Evolutionary conservation across 768 basidiomycete genomes (phyloP), one percentile per base, ranked within the genome.

Genomic region (Panellus pusillus): DNA sequence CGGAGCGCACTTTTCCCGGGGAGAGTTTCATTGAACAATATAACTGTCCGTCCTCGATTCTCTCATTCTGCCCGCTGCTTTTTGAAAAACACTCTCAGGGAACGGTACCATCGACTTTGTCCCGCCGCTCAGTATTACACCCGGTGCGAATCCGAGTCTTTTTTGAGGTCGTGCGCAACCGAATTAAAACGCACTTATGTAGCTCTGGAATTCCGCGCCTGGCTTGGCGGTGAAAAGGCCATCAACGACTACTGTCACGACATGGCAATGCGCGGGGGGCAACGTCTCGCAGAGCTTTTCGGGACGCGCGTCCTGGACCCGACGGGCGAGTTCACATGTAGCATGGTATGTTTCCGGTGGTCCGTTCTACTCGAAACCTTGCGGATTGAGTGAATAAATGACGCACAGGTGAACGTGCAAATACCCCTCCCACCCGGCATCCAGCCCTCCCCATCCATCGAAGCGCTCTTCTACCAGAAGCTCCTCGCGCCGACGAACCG

Each of bases 161-260:
- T n/a, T 6, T 6, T 24, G 24, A 6, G 24, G 24, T 24, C 24
- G 24, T 24, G 24, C 6, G 24, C 6, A 24, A 24, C 24, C 2
- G 8, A 8, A 14, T 51, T 8, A 3, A 43, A 43, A 14, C 8
- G 18, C 14, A 51, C 14, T 27, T 15, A 20, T 31, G n/a, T 51
- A 81, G 91, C 91, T 0, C 66, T 92, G 5, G 79, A 84, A 28
- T 93, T 93, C 70, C 81, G 92, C 27, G 63, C 77, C 53, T 80
- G 79, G 72, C 68, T 92, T 2, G 91, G 92, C 1, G 91, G 92
- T 6, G 91, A 94, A 66, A 67, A 78, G 20, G 76, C 74, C 41
- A 93, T 94, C 54, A 81, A 79, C 58, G 70, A 71, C 8, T 92
- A 93, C 66, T 89, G 83, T 60, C 86, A 84, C 66, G 62, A 73